Base-by-base conservation (phyloP, 768 basidiomycete genomes). In the Tricholoma bakamatsutake region DNA sequence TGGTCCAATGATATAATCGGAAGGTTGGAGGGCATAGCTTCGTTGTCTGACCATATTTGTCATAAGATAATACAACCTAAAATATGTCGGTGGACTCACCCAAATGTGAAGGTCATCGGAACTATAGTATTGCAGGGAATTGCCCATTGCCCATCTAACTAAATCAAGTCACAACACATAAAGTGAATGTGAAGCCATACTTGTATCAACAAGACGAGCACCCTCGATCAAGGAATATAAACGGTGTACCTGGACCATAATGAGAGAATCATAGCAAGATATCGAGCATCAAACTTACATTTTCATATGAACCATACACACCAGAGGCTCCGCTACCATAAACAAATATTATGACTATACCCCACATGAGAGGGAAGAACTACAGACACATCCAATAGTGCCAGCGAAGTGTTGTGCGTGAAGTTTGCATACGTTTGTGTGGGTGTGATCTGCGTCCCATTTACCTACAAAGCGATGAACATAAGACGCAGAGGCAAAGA, bases 1-100 rank as follows among this genome's bases (percentile, higher is more conserved):
- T 51, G 85, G 84, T 18, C 88, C 90, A 52, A 91, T 85, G 47
- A 92, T 67, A 61, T 88, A 92, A 65, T 92, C 89, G 1, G 84
- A 82, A 1, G 90, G 89, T 56, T 85, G 77, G 17, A 92, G 66
- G 0, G 81, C 78, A 62, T 85, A 91, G 37, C 76, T 81, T 52
- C 64, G 66, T 10, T 66, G 65, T 9, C 82, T 83, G 58, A 13
- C 33, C 1, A 21, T 31, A 45, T 46, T 24, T 28, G n/a, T 57
- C 46, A 59, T 30, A 57, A 37, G 35, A 46, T 12, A 30, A 18
- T 30, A 12, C 45, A n/a, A 15, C 15, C 49, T 18, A 9, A 15
- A 30, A 7, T 15, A 37, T 5, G 15, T 37, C 33, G 51, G 24
- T 34, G 9, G 15, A 61, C 78, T 47, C 59, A 87, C 89, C 85